Evolutionary conservation across 2,329 filamentous ascomycete genomes (phyloP), one percentile per base, ranked within the genome.

Genomic region (Penicillium sp.): DNA sequence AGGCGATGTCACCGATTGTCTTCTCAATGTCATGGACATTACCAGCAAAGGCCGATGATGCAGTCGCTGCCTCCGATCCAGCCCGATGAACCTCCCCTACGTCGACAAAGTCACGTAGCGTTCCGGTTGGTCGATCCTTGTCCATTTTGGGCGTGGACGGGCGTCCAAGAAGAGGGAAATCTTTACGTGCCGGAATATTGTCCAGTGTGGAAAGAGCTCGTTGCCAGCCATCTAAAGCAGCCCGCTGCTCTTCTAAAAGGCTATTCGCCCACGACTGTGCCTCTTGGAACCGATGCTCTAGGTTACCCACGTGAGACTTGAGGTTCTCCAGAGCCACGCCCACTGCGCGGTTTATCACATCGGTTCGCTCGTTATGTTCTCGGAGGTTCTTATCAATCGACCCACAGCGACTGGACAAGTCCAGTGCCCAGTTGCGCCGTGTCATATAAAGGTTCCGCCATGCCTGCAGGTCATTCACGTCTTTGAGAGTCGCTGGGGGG

Each of bases 361-460:
- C 68, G 41, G 68, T 71, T 37, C 71, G 69, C 52, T 75, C 72
- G 53, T 73, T 73, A 46, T 75, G 82, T 53, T 86, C 81, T 65
- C 84, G 80, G 21, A 86, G 81, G 58, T 80, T 75, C 50, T 79
- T 77, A 49, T 86, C 84, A 77, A 91, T 87, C 47, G 77, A 77
- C 47, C 79, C 79, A 64, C 90, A 93, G 62, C 87, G 86, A 27
- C 87, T 84, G 7, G 88, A 81, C 34, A 95, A 76, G 38, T 80
- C 80, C 50, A 86, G 76, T 0, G 91, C 89, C 94, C 94, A 99
- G 62, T 82, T 81, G 65, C 87, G 85, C 56, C 94, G 86, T 55
- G 86, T 82, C 71, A 87, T 88, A 78, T 94, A 97, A 23, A 97
- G 80, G 42, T 86, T 84, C 70, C 91, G 89, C 93, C 94, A 99